Evolutionary conservation across 192 early-diverging fungal genomes (phyloP).

Genomic region (Linnemannia schmuckeri): DNA sequence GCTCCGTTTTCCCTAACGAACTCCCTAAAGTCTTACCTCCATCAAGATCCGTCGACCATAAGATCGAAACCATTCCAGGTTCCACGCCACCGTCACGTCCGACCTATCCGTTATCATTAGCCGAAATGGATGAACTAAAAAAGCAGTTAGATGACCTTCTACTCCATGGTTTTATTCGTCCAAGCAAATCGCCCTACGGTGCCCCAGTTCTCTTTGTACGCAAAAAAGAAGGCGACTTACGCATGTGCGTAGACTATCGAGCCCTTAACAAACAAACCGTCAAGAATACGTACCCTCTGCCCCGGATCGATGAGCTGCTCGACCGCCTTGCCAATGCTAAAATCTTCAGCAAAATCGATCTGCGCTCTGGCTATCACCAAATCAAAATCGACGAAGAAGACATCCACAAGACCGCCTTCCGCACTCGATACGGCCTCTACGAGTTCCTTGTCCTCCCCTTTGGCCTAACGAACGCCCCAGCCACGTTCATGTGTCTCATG

Average conservation of each 20-base stretch:
- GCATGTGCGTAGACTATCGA: conserved; percentile 67
- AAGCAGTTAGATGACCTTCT: background rate
- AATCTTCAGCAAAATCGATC: conserved; percentile 63
- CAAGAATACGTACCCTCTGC: conserved; percentile 63
- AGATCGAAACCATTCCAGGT: too few relatives aligned
- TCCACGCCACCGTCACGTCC: too few relatives aligned
- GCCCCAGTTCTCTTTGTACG: conserved; percentile 62
- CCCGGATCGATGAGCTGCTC: conserved; percentile 62
- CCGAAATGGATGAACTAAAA: background rate
- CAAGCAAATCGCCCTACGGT: conserved; percentile 49
- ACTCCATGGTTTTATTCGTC: conserved; percentile 42
- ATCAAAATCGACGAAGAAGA: conserved; percentile 52
- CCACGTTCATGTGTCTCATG: conserved; percentile 66
- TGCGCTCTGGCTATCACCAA: conserved; percentile 59
- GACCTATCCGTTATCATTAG: background rate
- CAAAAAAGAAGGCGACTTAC: conserved; percentile 64
- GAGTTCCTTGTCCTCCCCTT: conserved; percentile 74
- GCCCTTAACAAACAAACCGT: conserved; percentile 64
- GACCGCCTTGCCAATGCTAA: conserved; percentile 38
- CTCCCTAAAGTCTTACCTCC: too few relatives aligned
- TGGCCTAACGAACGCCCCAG: conserved; percentile 71
- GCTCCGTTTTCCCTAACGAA: too few relatives aligned
- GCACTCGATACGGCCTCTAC: conserved; percentile 49
- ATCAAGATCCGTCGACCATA: too few relatives aligned
- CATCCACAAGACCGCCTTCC: conserved; percentile 37